phyloP scores from a whole-genome alignment of 805 yeast genomes.

The Candida rishiriensis region DNA sequence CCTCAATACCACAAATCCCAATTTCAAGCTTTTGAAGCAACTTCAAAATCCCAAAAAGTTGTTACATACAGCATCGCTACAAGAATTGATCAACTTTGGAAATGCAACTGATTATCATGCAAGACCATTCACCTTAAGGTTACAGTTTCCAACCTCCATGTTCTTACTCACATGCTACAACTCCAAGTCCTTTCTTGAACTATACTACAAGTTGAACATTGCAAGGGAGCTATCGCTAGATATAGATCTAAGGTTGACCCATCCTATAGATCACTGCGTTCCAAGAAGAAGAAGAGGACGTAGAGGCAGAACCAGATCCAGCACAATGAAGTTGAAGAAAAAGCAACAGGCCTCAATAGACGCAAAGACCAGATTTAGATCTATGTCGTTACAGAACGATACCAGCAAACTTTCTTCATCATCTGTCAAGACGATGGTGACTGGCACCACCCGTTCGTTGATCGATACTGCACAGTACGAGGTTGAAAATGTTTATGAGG shows the following conservation, averaged over 20 bases:
- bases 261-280: constrained; percentile 27
- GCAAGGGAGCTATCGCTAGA: constrained; percentile 31
- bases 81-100: constrained; percentile 28
- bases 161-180: constrained; percentile 26
- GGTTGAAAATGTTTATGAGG: no score
- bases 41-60: constrained; percentile 3
- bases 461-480: no score
- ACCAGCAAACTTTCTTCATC: no score
- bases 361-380: no score
- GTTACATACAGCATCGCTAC: constrained; percentile 23
- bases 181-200: constrained; percentile 21
- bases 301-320: background rate
- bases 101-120: constrained; percentile 26
- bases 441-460: no score
- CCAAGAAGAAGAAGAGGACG: constrained; percentile 23
- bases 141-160: constrained; percentile 21
- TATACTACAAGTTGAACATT: constrained; percentile 29
- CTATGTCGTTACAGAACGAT: no score
- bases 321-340: background rate
- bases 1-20: constrained; percentile 4
- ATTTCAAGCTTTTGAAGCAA: constrained; percentile 1
- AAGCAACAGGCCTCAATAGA: background rate
- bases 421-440: no score
- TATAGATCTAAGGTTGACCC: constrained; percentile 20
- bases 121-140: constrained; percentile 29